Evolutionary conservation across 192 early-diverging fungal genomes (phyloP), one percentile per base, ranked within the genome.

Genomic region (Coemansia sp.): DNA sequence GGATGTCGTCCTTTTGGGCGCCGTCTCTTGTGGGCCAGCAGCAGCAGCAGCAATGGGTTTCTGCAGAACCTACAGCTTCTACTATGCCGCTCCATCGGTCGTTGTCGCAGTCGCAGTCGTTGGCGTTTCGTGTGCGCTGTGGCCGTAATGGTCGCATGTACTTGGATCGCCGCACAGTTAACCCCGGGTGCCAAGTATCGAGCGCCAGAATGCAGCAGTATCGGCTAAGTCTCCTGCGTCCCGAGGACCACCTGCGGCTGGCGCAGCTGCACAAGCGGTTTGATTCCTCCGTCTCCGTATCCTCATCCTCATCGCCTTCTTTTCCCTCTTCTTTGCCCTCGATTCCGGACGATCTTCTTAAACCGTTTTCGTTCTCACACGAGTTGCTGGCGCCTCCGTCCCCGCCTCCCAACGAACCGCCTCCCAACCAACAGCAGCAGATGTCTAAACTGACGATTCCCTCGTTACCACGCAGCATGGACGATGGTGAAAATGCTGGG

Each of bases 71-170:
- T 18, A 2, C 47, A 15, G 47, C 16, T 49, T 18, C 12, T 10
- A 0, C 52, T 3, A 39, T 42, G 5, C 57, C 39, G 37, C 37
- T 26, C 26, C 26, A 26, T 26, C 26, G 26, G 26, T 26, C 26
- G 26, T 26, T 26, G 26, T 26, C 52, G 8, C 56, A 13, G 41
- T 45, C 5, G 15, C 71, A 36, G 39, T 6, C 65, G 19, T 21
- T 63, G 13, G 80, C 71, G n/a, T 74, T 77, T 48, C 71, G 80
- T 3, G 9, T 82, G 59, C 80, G 80, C 19, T 51, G 65, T 6
- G 80, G 75, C 3, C 68, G 75, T 8, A 58, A 63, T 15, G 80
- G 72, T 64, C 61, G 80, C 8, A 21, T 82, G 42, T 77, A 66
- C 41, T 18, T 82, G 26, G 80, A 82, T 57, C 80, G 80, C 13